A percentile compares a stretch with the other conserved stretches of the same genome.
Evolutionary conservation across 2,329 filamentous ascomycete species (phyloP).

Genomic region (Trichoderma polysporum): DNA sequence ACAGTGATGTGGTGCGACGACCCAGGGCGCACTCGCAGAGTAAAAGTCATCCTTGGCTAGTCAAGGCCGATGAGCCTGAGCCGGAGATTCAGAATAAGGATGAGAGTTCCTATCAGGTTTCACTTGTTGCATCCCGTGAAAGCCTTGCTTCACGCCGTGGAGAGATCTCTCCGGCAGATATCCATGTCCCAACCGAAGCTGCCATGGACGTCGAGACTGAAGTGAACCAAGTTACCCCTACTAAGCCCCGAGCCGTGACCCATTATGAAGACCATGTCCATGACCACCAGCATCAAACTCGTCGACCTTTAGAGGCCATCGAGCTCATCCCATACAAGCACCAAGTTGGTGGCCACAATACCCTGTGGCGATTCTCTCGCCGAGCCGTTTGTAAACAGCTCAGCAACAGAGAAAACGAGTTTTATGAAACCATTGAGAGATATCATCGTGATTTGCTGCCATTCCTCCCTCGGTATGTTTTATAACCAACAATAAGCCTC

Average conservation of each 20-base stretch:
- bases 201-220: slow-evolving; percentile 46
- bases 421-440: slow-evolving; percentile 93
- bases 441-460: slow-evolving; percentile 85
- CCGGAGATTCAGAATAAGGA: slow-evolving; percentile 31
- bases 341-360: slow-evolving; percentile 95
- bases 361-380: slow-evolving; percentile 91
- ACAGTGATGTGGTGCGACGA: slow-evolving; percentile 48
- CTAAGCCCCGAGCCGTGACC: slow-evolving; percentile 41
- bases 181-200: slow-evolving; percentile 38
- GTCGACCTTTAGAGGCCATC: slow-evolving; percentile 78
- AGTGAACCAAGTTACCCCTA: slow-evolving; percentile 31
- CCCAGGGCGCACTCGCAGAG: slow-evolving; percentile 43
- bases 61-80: slow-evolving; percentile 55
- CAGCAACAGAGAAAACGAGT: slow-evolving; percentile 97
- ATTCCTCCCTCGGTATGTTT: slow-evolving; percentile 77
- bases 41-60: slow-evolving; percentile 53
- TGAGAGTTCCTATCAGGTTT: slow-evolving; percentile 28
- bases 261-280: slow-evolving; percentile 50
- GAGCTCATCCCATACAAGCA: slow-evolving; percentile 96
- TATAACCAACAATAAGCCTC: background rate
- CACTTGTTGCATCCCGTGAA: slow-evolving; percentile 33
- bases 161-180: slow-evolving; percentile 34
- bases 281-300: slow-evolving; percentile 51
- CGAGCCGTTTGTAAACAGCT: slow-evolving; percentile 96
- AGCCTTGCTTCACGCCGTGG: slow-evolving; percentile 30